phyloP scores from a whole-genome alignment of 2,329 filamentous ascomycete genomes.

The Myriangium duriaei region DNA sequence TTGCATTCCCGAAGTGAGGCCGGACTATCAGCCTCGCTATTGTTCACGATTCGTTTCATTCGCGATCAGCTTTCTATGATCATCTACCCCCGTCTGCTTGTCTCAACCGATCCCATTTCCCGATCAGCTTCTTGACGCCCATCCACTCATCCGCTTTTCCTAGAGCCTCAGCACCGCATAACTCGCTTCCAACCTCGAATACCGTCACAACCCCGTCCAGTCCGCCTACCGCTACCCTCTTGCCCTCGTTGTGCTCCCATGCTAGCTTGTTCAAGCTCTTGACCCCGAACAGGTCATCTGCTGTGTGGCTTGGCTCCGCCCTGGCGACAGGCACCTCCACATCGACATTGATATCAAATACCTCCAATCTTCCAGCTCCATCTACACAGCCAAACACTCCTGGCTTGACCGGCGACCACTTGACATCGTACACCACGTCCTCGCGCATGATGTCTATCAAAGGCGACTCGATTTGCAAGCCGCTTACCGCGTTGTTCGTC shows the following conservation, averaged over 20 bases:
- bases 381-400: conserved; percentile 93
- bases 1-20: too few species aligned
- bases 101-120: conserved; percentile 47
- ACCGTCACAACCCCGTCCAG: conserved; percentile 83
- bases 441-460: conserved; percentile 85
- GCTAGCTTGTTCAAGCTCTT: conserved; percentile 87
- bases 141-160: conserved; percentile 78
- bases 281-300: conserved; percentile 27
- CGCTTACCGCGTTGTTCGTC: conserved; percentile 9
- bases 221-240: conserved; percentile 76
- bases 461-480: conserved; percentile 48
- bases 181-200: conserved; percentile 74
- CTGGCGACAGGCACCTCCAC: conserved; percentile 82
- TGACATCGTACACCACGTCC: conserved; percentile 91
- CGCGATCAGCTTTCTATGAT: too few species aligned
- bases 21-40: too few species aligned
- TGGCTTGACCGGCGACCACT: conserved; percentile 88
- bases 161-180: conserved; percentile 73
- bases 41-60: too few species aligned
- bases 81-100: conserved; percentile 15
- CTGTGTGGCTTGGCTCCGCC: conserved; percentile 35
- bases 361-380: conserved; percentile 77
- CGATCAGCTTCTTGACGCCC: conserved; percentile 79
- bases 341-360: conserved; percentile 90
- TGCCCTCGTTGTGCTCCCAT: conserved; percentile 86